Evolutionary conservation across 805 yeast genomes (phyloP).

Genomic region (Spencermartinsiella europaea): DNA sequence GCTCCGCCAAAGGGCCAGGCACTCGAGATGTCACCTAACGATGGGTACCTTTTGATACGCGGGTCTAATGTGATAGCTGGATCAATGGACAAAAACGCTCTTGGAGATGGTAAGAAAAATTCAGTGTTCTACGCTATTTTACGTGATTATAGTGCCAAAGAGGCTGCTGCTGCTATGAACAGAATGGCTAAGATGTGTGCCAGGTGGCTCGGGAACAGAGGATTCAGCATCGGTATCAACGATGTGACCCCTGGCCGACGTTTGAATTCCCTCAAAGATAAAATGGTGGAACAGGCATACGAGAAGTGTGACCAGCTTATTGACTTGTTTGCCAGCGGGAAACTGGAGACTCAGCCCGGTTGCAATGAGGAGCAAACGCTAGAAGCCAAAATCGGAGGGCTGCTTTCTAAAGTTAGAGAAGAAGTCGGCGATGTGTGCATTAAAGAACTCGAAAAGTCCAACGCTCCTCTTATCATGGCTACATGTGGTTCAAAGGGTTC

Average conservation of each 20-base stretch:
- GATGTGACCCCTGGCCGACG: conserved; percentile 93
- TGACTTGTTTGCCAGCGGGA: conserved; percentile 69
- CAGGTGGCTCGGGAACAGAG: conserved; percentile 87
- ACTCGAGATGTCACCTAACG: conserved; percentile 95
- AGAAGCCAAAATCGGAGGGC: conserved; percentile 96
- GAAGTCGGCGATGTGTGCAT: conserved; percentile 99
- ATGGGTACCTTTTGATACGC: conserved; percentile 86
- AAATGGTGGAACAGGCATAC: conserved; percentile 86
- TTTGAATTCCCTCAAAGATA: conserved; percentile 72
- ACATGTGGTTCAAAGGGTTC: conserved; percentile 99
- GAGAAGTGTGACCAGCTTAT: conserved; percentile 87
- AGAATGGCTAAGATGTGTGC: conserved; percentile 99
- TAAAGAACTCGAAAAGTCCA: conserved; percentile 77
- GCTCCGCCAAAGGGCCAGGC: conserved; percentile 73
- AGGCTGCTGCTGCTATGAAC: conserved; percentile 94
- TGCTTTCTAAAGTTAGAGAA: conserved; percentile 94
- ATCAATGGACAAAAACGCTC: conserved; percentile 91
- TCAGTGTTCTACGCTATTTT: conserved; percentile 93
- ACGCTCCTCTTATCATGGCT: conserved; percentile 98
- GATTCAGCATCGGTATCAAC: conserved; percentile 94
- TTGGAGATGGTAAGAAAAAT: conserved; percentile 98
- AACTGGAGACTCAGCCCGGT: conserved; percentile 97
- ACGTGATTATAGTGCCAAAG: conserved; percentile 95
- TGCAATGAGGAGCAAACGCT: conserved; percentile 97
- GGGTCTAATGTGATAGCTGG: conserved; percentile 89